Evolutionary conservation across 257 asterid species (phyloP).

Genomic region (Solanum rostratum): DNA sequence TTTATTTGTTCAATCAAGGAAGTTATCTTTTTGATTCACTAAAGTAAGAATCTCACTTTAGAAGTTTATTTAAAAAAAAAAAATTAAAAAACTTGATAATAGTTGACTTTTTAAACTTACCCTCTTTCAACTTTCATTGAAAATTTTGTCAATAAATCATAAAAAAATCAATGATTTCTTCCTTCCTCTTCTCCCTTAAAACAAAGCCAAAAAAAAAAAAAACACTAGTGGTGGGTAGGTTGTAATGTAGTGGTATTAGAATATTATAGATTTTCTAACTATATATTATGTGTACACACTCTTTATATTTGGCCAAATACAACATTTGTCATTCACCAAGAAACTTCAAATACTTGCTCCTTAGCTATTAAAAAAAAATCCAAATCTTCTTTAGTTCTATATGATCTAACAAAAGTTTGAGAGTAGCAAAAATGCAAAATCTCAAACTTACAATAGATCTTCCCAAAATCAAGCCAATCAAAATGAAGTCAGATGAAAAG

Average conservation of each 20-base stretch:
- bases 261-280: neutral
- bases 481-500: constrained; percentile 2
- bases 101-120: neutral
- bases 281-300: neutral
- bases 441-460: neutral
- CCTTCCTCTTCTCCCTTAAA: neutral
- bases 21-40: neutral
- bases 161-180: neutral
- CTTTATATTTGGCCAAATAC: neutral
- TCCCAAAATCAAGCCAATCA: constrained; percentile 4
- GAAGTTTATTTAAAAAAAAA: neutral
- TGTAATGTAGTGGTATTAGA: neutral
- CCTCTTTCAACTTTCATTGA: neutral
- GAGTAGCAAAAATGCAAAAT: neutral
- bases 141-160: neutral
- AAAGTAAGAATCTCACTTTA: neutral
- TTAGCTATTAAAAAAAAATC: too few relatives aligned
- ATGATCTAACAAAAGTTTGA: neutral
- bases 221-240: neutral
- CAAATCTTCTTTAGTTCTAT: neutral
- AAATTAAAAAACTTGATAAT: neutral
- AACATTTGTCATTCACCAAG: neutral
- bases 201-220: too few relatives aligned
- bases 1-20: neutral
- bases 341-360: neutral